Conservation (phyloP, 75 land plant genomes). For the Selaginella moellendorffii region DNA sequence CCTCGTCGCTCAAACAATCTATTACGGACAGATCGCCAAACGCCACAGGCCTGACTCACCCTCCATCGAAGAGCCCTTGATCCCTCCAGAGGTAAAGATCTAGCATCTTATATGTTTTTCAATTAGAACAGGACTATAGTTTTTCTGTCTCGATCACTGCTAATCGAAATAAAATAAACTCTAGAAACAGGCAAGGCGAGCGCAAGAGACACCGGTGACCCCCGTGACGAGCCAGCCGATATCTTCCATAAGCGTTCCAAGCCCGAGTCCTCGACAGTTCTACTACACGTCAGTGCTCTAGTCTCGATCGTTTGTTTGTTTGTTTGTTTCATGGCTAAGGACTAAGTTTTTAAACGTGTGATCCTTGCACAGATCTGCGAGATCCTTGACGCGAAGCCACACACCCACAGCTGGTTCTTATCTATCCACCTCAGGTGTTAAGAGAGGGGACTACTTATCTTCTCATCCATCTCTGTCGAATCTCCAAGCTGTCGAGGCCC, state of each 20-base stretch:
- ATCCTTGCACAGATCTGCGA: slow-evolving; percentile 50
- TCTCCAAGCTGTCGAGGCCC: too few species aligned
- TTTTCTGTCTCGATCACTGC: background rate
- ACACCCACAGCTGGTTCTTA: slow-evolving; percentile 42
- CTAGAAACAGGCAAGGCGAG: background rate
- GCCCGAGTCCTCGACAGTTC: background rate
- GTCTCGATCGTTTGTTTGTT: too few species aligned
- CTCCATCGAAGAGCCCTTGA: background rate
- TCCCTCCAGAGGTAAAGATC: background rate
- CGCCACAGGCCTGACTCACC: background rate
- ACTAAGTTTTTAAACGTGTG: background rate
- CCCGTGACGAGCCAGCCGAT: background rate
- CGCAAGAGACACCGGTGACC: background rate
- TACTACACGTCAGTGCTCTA: slow-evolving; percentile 1
- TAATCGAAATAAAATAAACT: too few species aligned
- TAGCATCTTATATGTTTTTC: background rate
- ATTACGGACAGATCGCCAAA: slow-evolving; percentile 21
- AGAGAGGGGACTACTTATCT: background rate
- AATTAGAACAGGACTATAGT: background rate
- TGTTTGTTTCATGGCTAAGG: too few species aligned
- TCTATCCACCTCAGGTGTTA: background rate
- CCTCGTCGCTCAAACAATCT: slow-evolving; percentile 41
- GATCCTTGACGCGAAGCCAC: slow-evolving; percentile 51
- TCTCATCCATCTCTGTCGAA: background rate
- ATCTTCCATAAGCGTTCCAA: background rate